phyloP scores from a whole-genome alignment of 2,329 filamentous ascomycete genomes.

The Fusarium siculi region DNA sequence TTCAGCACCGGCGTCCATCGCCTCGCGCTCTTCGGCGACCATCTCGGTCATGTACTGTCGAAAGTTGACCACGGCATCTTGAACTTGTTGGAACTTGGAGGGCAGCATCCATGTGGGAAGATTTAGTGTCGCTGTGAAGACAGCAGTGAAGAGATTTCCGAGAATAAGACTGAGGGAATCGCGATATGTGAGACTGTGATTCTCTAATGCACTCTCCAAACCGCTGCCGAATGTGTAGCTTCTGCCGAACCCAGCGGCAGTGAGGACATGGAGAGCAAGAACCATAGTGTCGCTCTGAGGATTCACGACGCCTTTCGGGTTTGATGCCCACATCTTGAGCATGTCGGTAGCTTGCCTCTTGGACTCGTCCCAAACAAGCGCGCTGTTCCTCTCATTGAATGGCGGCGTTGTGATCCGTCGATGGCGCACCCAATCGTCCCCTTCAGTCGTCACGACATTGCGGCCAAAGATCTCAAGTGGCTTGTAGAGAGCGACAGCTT shows the following conservation, averaged over 20 bases:
- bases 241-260: conserved; percentile 34
- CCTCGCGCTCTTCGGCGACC: conserved; percentile 26
- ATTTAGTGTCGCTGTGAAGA: conserved; percentile 30
- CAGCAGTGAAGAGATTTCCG: conserved; percentile 28
- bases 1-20: conserved; percentile 14
- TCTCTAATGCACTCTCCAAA: conserved; percentile 10
- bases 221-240: conserved; percentile 31
- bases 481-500: conserved; percentile 33
- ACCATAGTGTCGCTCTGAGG: conserved; percentile 33
- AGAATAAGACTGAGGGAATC: conserved; percentile 29
- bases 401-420: conserved; percentile 34
- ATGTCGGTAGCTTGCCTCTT: conserved; percentile 30
- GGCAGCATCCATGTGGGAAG: conserved; percentile 23
- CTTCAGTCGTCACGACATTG: conserved; percentile 36
- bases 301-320: conserved; percentile 17
- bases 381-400: conserved; percentile 37
- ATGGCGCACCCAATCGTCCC: conserved; percentile 35
- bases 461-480: conserved; percentile 36
- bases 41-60: conserved; percentile 36
- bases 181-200: conserved; percentile 32
- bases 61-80: conserved; percentile 32
- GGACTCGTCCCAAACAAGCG: conserved; percentile 33
- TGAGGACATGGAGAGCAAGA: conserved; percentile 35
- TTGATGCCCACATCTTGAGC: conserved; percentile 31
- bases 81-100: conserved; percentile 28